phyloP scores from a whole-genome alignment of 2,329 filamentous ascomycete species.

The Fusarium bulbicola region DNA sequence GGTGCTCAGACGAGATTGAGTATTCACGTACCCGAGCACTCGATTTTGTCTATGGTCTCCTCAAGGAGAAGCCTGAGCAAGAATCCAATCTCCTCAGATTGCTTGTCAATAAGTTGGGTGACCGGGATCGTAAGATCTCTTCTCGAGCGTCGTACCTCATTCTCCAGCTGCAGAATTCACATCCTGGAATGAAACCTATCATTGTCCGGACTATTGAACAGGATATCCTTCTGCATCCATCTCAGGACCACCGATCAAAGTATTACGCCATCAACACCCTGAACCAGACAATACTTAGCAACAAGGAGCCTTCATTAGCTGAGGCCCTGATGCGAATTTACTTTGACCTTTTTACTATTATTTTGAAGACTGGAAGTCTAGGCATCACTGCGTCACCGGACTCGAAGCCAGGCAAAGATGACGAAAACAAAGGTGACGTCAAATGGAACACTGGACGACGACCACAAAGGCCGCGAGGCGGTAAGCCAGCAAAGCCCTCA shows the following conservation, averaged over 20 bases:
- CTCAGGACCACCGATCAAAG: slow-evolving; percentile 86
- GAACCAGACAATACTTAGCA: slow-evolving; percentile 93
- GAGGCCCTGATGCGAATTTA: slow-evolving; percentile 88
- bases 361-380: slow-evolving; percentile 71
- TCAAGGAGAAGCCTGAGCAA: slow-evolving; percentile 97
- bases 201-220: slow-evolving; percentile 87
- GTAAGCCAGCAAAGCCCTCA: slow-evolving; percentile 29
- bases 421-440: slow-evolving; percentile 20
- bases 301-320: slow-evolving; percentile 82
- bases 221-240: slow-evolving; percentile 86
- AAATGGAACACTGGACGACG: slow-evolving; percentile 23
- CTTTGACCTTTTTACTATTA: slow-evolving; percentile 84
- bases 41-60: slow-evolving; percentile 88
- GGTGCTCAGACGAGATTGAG: slow-evolving; percentile 95
- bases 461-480: slow-evolving; percentile 40
- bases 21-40: slow-evolving; percentile 89
- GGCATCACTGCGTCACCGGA: slow-evolving; percentile 57
- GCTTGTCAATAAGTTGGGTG: slow-evolving; percentile 95
- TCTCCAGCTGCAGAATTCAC: slow-evolving; percentile 87
- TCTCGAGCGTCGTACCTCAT: slow-evolving; percentile 92
- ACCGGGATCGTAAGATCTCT: slow-evolving; percentile 93
- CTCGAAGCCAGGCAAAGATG: slow-evolving; percentile 49
- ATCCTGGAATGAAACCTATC: slow-evolving; percentile 92
- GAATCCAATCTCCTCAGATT: slow-evolving; percentile 92
- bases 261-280: slow-evolving; percentile 97